Base-by-base conservation (phyloP, 2,329 filamentous ascomycete genomes). In the Phialophora chinensis region DNA sequence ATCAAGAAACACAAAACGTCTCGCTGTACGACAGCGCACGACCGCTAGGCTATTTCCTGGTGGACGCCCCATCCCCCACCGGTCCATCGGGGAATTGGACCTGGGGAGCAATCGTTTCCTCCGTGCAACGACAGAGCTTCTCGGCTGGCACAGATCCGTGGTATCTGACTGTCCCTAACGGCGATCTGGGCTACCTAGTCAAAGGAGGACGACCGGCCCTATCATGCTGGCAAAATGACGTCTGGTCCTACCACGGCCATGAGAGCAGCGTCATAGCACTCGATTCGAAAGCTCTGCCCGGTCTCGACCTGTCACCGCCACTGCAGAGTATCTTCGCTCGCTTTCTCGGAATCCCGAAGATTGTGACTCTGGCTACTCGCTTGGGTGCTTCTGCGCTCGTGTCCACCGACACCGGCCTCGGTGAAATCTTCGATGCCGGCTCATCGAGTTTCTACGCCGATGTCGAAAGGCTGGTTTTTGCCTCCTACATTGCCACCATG, bases 211-310 rank as follows among this genome's bases (percentile, higher is more conserved):
- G 58, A 61, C 58, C 58, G 4, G 58, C 58, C 12, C 58, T 61
- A 4, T 61, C 58, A 49, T 61, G 58, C 49, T 61, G 58, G 58
- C 58, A 61, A 47, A 61, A 61, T n/a, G 58, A 61, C 58, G 58
- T 61, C 47, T 61, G 58, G 58, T 52, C 47, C 11, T 61, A 61
- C 31, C 58, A 33, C 20, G 58, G 58, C 11, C 47, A 53, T 20
- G 33, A 61, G 23, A 61, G 44, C 20, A 52, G 27, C 5, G 49
- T 49, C 23, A 20, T 61, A 20, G 58, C 29, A n/a, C 35, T 61
- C 10, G 25, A 61, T 53, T 61, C 58, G 58, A 53, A 6, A 6
- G 27, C 42, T 10, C 29, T 61, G 23, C 58, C 58, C 20, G 58
- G 58, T 1, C 27, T 61, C 20, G 25, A 61, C 8, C 44, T 61